Conservation (phyloP, 2,329 filamentous ascomycete species). For the Metarhizium rileyi region DNA sequence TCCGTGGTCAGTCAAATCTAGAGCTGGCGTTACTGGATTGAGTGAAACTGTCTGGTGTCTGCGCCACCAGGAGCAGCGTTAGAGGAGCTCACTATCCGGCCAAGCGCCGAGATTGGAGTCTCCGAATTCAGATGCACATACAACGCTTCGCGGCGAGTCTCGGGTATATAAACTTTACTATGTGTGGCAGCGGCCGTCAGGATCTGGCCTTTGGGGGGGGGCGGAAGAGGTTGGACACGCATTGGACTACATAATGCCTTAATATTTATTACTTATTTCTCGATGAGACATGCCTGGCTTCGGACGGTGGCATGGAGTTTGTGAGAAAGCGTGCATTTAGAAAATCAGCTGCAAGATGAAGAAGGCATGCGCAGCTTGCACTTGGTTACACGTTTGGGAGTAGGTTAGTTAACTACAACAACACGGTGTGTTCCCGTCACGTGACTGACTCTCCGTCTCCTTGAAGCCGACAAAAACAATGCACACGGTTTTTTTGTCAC, state of each 20-base stretch:
- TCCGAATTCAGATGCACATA: neutral
- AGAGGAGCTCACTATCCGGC: neutral
- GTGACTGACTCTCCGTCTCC: conserved; percentile 7
- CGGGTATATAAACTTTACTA: conserved; percentile 1
- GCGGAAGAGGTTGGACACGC: neutral
- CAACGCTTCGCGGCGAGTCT: neutral
- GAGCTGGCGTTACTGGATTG: too few relatives aligned
- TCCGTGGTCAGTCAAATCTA: neutral
- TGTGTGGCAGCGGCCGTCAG: neutral
- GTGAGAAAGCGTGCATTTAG: too few relatives aligned
- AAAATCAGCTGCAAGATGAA: too few relatives aligned
- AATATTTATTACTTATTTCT: conserved; percentile 1
- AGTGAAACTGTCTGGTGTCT: neutral
- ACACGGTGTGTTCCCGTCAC: conserved; percentile 6
- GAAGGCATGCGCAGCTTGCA: too few relatives aligned
- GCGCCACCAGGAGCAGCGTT: neutral
- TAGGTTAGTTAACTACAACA: too few relatives aligned
- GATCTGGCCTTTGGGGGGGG: neutral
- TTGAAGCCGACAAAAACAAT: neutral
- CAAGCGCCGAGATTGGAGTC: neutral
- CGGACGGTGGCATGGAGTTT: neutral
- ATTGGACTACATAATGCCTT: conserved; percentile 3
- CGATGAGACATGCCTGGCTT: neutral
- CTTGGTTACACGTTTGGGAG: too few relatives aligned
- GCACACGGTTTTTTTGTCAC: neutral